phyloP scores from a whole-genome alignment of 2,329 filamentous ascomycete genomes.

The Raffaelea albimanens region DNA sequence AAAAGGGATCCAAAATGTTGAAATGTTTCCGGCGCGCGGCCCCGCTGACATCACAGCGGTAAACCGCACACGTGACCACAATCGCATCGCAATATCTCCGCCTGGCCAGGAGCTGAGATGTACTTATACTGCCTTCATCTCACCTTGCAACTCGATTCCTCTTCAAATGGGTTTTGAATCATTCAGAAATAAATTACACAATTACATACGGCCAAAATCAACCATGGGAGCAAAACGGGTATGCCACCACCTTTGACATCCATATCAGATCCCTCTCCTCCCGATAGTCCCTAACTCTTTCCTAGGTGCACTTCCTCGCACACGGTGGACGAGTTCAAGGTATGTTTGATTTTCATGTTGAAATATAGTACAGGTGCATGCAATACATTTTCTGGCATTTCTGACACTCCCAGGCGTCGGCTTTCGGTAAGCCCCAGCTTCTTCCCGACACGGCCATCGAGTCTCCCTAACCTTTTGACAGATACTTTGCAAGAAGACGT shows the following conservation, averaged over 20 bases:
- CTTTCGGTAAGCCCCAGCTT: constrained; percentile 35
- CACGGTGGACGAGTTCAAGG: constrained; percentile 61
- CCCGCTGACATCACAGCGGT: background rate
- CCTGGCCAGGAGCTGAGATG: no score
- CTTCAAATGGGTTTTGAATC: no score
- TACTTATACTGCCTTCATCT: no score
- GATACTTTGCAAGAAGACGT: constrained; percentile 45
- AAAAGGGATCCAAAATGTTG: no score
- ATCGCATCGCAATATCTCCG: no score
- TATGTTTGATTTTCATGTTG: no score
- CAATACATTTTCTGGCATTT: background rate
- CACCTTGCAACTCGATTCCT: no score
- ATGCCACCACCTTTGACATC: background rate
- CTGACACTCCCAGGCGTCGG: constrained; percentile 39
- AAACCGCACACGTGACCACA: no score
- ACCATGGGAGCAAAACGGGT: constrained; percentile 13
- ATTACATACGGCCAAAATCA: no score
- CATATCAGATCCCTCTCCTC: background rate
- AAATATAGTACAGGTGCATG: no score
- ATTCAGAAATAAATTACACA: background rate
- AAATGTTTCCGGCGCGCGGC: no score
- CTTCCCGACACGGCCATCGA: background rate
- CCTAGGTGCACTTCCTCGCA: constrained; percentile 52
- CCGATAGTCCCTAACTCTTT: background rate
- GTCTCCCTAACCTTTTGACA: constrained; percentile 14